phyloP scores from a whole-genome alignment of 1,284 basidiomycete genomes.

The Spongispora temasekensis region DNA sequence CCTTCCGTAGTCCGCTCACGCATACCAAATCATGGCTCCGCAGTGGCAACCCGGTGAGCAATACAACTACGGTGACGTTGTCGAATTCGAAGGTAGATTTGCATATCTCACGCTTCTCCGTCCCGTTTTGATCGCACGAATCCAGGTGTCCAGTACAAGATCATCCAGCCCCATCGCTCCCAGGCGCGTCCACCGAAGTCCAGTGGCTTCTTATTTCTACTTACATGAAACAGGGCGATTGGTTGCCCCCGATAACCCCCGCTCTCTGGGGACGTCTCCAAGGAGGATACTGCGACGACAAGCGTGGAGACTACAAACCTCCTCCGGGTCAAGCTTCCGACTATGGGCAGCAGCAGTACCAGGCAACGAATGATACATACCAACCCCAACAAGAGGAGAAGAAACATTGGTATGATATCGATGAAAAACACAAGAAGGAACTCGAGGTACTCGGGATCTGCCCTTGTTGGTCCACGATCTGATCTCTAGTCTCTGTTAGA shows the following conservation, averaged over 20 bases:
- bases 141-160: constrained; percentile 61
- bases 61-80: constrained; percentile 58
- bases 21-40: constrained; percentile 41
- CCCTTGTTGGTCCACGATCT: constrained; percentile 2
- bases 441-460: constrained; percentile 46
- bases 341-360: constrained; percentile 24
- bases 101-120: neutral
- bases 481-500: constrained; percentile 37
- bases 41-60: constrained; percentile 64
- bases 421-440: constrained; percentile 57
- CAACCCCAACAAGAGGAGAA: constrained; percentile 47
- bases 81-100: constrained; percentile 59
- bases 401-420: constrained; percentile 59
- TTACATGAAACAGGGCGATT: constrained; percentile 50
- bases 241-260: constrained; percentile 61
- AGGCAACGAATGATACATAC: constrained; percentile 27
- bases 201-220: neutral
- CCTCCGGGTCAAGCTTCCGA: constrained; percentile 23
- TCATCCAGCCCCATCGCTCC: constrained; percentile 69
- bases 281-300: constrained; percentile 31
- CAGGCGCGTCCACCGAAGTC: constrained; percentile 44
- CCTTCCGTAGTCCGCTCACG: constrained; percentile 10
- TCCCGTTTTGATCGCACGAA: constrained; percentile 14
- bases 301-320: constrained; percentile 20
- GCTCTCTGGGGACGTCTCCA: constrained; percentile 65